Evolutionary conservation across 257 asterid genomes (phyloP).

Genomic region (Ballota nigra): DNA sequence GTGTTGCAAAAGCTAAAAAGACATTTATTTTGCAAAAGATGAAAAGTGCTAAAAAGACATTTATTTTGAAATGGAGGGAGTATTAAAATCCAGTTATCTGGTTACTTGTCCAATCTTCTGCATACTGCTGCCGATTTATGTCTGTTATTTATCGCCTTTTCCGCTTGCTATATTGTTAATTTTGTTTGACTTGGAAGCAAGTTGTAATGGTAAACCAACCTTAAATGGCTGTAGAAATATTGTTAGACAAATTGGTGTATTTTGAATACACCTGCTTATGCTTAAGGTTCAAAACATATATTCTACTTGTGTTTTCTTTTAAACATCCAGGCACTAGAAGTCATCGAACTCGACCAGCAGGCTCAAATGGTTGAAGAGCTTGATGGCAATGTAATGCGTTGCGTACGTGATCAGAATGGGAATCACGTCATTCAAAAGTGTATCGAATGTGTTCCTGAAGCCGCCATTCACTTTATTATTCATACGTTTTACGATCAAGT

Average conservation of each 20-base stretch:
- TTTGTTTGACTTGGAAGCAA: conserved; percentile 5
- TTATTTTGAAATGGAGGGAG: too few species aligned
- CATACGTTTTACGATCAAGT: conserved; percentile 63
- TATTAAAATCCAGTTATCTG: too few species aligned
- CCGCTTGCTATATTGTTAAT: background rate
- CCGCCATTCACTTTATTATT: conserved; percentile 58
- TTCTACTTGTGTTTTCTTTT: background rate
- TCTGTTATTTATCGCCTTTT: background rate
- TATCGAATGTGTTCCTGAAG: conserved; percentile 79
- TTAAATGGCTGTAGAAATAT: background rate
- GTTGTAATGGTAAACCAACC: background rate
- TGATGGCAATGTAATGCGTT: conserved; percentile 75
- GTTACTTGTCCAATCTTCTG: background rate
- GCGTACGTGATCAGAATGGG: conserved; percentile 88
- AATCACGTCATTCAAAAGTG: conserved; percentile 88
- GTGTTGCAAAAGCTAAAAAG: too few species aligned
- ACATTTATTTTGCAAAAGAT: too few species aligned
- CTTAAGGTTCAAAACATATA: background rate
- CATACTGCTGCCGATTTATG: background rate
- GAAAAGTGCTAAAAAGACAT: too few species aligned
- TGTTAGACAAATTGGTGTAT: background rate
- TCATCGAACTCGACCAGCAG: conserved; percentile 69
- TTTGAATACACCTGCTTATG: background rate
- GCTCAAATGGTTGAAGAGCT: conserved; percentile 72
- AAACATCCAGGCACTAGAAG: conserved; percentile 67